Base-by-base conservation (phyloP, 805 yeast genomes). In the Yueomyces sp. region DNA sequence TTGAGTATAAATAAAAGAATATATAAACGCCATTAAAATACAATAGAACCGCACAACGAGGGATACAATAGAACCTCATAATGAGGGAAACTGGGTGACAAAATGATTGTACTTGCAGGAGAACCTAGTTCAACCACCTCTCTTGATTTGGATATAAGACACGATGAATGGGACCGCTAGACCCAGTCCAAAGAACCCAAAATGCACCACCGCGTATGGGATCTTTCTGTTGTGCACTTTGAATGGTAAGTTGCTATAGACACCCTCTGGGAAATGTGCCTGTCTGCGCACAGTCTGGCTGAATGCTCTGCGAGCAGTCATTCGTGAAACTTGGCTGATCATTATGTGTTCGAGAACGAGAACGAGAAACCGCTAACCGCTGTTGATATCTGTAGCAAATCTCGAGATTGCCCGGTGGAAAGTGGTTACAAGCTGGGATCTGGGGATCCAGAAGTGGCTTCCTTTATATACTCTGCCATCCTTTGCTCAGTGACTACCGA, bases 241-340 rank as follows among this genome's bases (percentile, higher is more conserved):
- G 79, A 90, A 92, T 52, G 98, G 98, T 51, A 90, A 62, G 77
- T 92, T 90, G 59, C 82, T 72, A 80, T 92, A 92, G 40, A 81
- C 79, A 60, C 96, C 96, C 59, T 76, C 82, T 56, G 78, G 77
- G 61, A 74, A 79, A 67, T 76, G 83, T n/a, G 36, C 47, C 70
- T 42, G 61, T 45, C 63, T 54, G 69, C 42, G 62, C 45, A 81
- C 59, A 40, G 81, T 66, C 53, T 86, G 67, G 51, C 80, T 67
- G 63, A 79, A 79, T 37, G 67, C 58, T 65, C 82, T 69, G 53
- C 58, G 61, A 40, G 64, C 51, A 44, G 65, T 49, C 30, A 55
- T 45, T 49, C 54, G 54, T 39, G 53, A 45, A 42, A 66, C 46
- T 52, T 62, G 62, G 53, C 59, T 36, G 9, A 43, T 28, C 45